Evolutionary conservation across 2,329 filamentous ascomycete genomes (phyloP), one percentile per base, ranked within the genome.

Genomic region (Volutella citrinella): DNA sequence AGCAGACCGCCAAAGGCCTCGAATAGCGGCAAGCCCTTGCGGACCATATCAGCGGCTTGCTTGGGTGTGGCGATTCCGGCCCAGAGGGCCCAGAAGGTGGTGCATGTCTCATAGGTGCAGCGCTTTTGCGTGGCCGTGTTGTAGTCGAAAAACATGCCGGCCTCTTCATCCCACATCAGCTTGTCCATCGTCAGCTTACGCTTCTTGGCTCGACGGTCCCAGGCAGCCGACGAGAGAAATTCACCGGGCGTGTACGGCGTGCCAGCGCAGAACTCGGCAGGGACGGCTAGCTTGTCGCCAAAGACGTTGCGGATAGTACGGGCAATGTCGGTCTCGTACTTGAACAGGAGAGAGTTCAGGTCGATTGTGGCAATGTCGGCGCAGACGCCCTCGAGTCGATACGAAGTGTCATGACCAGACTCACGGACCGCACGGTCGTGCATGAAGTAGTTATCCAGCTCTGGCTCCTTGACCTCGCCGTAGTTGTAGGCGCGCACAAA

Each of bases 131-230:
- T 87, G 43, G 76, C 81, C 1, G 88, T 95, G 66, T 98, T 77
- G 63, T 97, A 98, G 65, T 98, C 93, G 57, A 97, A 97, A 71
- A 88, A 98, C 87, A 97, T 95, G 38, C 91, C 91, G 58, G 86
- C 81, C 48, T 87, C 73, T 48, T 91, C 84, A 57, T 94, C 85
- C 93, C 93, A 98, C 59, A 95, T 80, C 55, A 93, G 88, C 66
- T 89, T 93, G 64, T 97, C 87, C 52, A 97, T 93, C 8, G 80
- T 80, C 49, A 82, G 71, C 70, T 93, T 91, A 54, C 93, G 82
- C 52, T 82, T 79, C 66, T 84, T 86, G 28, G 89, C 87, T 23
- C 89, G 84, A 24, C 90, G 85, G 58, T 96, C 90, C 93, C 93
- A 98, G 29, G 78, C 72, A 1, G 89, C 82, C 2, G 91, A 96